Base-by-base conservation (phyloP, 2,329 filamentous ascomycete species). In the Zymoseptoria ardabiliae region DNA sequence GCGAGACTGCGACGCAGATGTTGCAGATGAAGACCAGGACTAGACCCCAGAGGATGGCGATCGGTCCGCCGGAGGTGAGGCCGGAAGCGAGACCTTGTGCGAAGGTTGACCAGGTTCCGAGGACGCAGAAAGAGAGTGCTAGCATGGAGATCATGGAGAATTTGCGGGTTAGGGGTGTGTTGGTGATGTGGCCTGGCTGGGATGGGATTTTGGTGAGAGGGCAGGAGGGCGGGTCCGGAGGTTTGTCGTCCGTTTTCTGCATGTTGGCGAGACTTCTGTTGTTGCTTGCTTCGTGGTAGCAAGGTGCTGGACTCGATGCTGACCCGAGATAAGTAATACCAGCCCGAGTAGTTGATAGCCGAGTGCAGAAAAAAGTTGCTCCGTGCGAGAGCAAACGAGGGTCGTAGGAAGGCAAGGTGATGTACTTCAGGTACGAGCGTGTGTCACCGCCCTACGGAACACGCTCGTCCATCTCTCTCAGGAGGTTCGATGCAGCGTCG, bases 51-150 rank as follows among this genome's bases (percentile, higher is more conserved):
- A 84, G 76, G 41, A 84, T 81, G 41, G 76, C 76, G 11, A 83
- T 73, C 0, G 82, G 77, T 0, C 81, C 82, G 50, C 82, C 81
- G 59, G 78, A 82, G n/a, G 74, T 77, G 41, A 85, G 74, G 5
- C 81, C 82, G 60, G 76, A 81, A 58, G 74, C 75, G 6, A 81
- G 72, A 50, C 76, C 77, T 66, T 84, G 81, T 0, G 82, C 82
- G 61, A 83, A 81, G 0, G 81, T 83, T 0, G 80, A 81, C 76
- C 81, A 85, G 4, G 82, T 84, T 59, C 82, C 82, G 28, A 84
- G 73, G 13, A 85, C 80, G 59, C 77, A 81, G 60, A 85, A 83
- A 25, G 82, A 79, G 20, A 85, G 75, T 20, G 80, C 78, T 10
- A 85, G 74, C 80, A 85, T 83, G 69, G 80, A 83, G 17, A 45